phyloP scores from a whole-genome alignment of 2,329 filamentous ascomycete species.

The Fusarium sp. region DNA sequence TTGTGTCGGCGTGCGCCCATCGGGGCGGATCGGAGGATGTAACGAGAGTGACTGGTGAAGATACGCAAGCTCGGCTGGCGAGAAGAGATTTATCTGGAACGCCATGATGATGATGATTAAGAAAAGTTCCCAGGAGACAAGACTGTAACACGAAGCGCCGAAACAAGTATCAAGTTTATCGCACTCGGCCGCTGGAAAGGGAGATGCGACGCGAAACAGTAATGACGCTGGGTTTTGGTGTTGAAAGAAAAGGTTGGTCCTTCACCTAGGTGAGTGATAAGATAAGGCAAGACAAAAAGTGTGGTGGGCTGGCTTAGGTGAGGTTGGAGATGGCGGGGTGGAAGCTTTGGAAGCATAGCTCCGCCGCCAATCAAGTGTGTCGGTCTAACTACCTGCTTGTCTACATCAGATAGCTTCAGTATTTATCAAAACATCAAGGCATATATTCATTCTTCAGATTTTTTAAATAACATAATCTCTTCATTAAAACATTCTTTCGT shows the following conservation, averaged over 20 bases:
- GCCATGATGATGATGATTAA: conserved; percentile 59
- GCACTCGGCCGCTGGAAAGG: background rate
- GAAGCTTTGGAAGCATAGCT: conserved; percentile 23
- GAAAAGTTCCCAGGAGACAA: background rate
- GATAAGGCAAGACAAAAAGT: conserved; percentile 43
- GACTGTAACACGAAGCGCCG: background rate
- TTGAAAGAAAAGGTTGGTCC: conserved; percentile 37
- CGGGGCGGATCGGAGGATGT: conserved; percentile 85
- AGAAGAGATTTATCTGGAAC: conserved; percentile 79
- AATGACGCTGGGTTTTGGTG: conserved; percentile 25
- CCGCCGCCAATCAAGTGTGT: conserved; percentile 4
- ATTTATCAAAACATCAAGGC: background rate
- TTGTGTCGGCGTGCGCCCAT: conserved; percentile 82
- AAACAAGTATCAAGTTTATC: background rate
- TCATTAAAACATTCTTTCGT: background rate
- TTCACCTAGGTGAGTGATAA: conserved; percentile 48
- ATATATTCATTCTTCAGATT: background rate
- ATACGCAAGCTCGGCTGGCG: conserved; percentile 95
- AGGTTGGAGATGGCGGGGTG: conserved; percentile 33
- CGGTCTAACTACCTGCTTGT: background rate
- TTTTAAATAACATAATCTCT: background rate
- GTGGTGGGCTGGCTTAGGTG: conserved; percentile 22
- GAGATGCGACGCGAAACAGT: background rate
- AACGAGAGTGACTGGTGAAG: conserved; percentile 87
- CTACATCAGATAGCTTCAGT: background rate